Conservation (phyloP, 306 rosid genomes). For the barrel medic (Medicago truncatula) region MtrunA17r5.0-ANR NC_053044.1:57429001-57429500, state of each 20-base stretch:
- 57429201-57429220: constrained; percentile 64
- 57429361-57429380: background rate
- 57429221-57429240: constrained; percentile 48
- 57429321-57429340: no score
- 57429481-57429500: no score
- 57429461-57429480: no score
- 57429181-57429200: constrained; percentile 9
- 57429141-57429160: background rate
- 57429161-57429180: background rate
- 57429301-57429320: background rate
- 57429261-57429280: background rate
- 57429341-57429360: background rate
- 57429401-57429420: no score
- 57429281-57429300: no score
- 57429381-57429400: constrained; percentile 46
- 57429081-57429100: background rate
- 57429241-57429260: constrained; percentile 49
- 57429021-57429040: background rate
- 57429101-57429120: background rate
- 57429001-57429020: no score
- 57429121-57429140: background rate
- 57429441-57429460: no score
- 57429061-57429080: background rate
- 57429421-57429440: no score
- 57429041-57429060: constrained; percentile 3